Evolutionary conservation across 768 basidiomycete genomes (phyloP).

Genomic region (Udeniomyces megalosporus): DNA sequence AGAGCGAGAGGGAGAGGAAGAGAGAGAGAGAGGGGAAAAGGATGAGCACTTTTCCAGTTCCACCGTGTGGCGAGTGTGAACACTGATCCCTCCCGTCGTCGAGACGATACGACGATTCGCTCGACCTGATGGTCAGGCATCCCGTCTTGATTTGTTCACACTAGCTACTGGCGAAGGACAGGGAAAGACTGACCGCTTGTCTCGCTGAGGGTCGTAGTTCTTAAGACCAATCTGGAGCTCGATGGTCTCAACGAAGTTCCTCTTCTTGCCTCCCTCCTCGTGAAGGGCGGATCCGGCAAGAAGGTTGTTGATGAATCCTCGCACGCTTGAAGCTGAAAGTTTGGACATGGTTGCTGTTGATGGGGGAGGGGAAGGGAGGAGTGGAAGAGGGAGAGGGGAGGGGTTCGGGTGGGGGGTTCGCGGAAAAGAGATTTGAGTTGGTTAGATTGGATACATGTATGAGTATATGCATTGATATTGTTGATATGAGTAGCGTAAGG

Average conservation of each 20-base stretch:
- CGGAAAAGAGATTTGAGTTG: neutral
- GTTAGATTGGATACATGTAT: neutral
- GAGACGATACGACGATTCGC: neutral
- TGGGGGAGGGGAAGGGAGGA: neutral
- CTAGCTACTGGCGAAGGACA: neutral
- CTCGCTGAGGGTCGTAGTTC: conserved; percentile 98
- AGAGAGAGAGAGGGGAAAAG: neutral
- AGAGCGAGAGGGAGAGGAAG: neutral
- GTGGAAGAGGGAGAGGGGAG: neutral
- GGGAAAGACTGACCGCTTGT: conserved; percentile 49
- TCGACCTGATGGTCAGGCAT: neutral
- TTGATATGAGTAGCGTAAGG: neutral
- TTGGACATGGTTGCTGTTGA: conserved; percentile 32
- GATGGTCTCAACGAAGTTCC: conserved; percentile 88
- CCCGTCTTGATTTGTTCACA: neutral
- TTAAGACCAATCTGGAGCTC: conserved; percentile 93
- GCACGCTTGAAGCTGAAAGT: conserved; percentile 99
- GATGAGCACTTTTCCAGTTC: too few relatives aligned
- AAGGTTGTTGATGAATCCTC: conserved; percentile 86
- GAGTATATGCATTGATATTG: neutral
- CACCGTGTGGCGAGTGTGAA: too few relatives aligned
- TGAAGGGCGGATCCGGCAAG: conserved; percentile 57
- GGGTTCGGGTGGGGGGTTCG: neutral
- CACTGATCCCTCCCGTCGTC: too few relatives aligned
- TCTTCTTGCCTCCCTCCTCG: conserved; percentile 47